Conservation (phyloP, 169 alveolate species). For the Plasmodium billcollinsi region DNA sequence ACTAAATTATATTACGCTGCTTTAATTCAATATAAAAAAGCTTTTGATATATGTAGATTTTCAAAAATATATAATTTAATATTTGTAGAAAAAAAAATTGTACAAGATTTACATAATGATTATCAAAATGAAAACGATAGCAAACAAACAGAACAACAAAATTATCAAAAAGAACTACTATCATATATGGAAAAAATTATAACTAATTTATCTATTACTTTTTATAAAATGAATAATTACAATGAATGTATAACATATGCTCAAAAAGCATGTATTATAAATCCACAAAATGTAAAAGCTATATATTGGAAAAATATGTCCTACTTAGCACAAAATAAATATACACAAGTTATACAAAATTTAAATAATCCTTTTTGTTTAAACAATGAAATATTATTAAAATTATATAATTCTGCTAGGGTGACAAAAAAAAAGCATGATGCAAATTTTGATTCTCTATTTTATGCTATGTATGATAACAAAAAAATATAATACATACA, state of each 20-base stretch:
- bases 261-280: constrained; percentile 44
- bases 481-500: constrained; percentile 2
- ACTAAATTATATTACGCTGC: constrained; percentile 55
- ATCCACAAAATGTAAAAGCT: constrained; percentile 62
- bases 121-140: constrained; percentile 14
- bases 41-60: constrained; percentile 58
- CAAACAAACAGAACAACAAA: neutral
- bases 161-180: neutral
- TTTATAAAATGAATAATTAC: constrained; percentile 57
- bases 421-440: constrained; percentile 66
- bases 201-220: constrained; percentile 59
- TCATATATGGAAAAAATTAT: constrained; percentile 36
- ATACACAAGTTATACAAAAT: constrained; percentile 58
- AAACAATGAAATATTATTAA: constrained; percentile 34
- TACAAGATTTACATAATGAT: neutral
- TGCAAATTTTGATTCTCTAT: constrained; percentile 52
- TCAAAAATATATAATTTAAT: constrained; percentile 56
- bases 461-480: constrained; percentile 74
- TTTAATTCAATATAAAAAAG: constrained; percentile 67
- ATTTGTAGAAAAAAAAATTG: constrained; percentile 69
- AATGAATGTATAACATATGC: constrained; percentile 64
- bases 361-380: constrained; percentile 72
- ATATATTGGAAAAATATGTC: constrained; percentile 77
- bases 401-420: constrained; percentile 62
- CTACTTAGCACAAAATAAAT: constrained; percentile 56